Base-by-base conservation (phyloP, 169 alveolate species). In the Perkinsus chesapeaki region DNA sequence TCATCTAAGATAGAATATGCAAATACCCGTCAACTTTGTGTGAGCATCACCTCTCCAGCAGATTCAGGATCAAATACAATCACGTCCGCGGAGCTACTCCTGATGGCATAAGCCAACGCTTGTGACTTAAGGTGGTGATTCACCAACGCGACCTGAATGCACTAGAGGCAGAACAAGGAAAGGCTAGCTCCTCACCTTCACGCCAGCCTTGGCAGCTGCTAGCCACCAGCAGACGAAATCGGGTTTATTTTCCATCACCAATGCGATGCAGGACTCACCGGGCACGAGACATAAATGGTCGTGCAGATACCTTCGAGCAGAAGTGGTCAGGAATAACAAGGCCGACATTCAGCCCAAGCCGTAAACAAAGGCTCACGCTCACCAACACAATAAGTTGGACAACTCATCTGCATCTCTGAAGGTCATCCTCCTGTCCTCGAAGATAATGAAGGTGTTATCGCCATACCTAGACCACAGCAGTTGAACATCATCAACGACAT, bases 191-290 rank as follows among this genome's bases (percentile, higher is more conserved):
- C 82, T 60, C 82, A 91, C 92, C 10, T 38, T 34, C 19, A 34
- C 92, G 10, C 92, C 92, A 34, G 60, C 37, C n/a, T 60, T 37
- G n/a, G 93, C 60, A 0, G 60, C 39, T 3, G 93, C 93, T 3
- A 91, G 93, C 93, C 93, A 91, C 93, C 93, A 91, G 39, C 93
- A 91, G 5, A 91, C 73, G 73, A 91, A 91, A 47, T 91, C 93
- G 7, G 93, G 93, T 5, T 27, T 39, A 72, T 91, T 91, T 0
- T 37, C 92, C 72, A 91, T 39, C 36, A 38, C 39, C 47, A 91
- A 10, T 23, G 92, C 92, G 19, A 91, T 36, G 72, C 92, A 91
- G 39, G 93, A 31, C 39, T 23, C 0, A 23, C 39, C 39, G 73
- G 82, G 82, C 47, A 39, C 82, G n/a, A 48, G 39, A 34, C 73